Percentiles rank a stretch among this genome's conserved stretches.
Conservation (phyloP, 352 stramenopile species). For the Globisporangium spinosum region DNA sequence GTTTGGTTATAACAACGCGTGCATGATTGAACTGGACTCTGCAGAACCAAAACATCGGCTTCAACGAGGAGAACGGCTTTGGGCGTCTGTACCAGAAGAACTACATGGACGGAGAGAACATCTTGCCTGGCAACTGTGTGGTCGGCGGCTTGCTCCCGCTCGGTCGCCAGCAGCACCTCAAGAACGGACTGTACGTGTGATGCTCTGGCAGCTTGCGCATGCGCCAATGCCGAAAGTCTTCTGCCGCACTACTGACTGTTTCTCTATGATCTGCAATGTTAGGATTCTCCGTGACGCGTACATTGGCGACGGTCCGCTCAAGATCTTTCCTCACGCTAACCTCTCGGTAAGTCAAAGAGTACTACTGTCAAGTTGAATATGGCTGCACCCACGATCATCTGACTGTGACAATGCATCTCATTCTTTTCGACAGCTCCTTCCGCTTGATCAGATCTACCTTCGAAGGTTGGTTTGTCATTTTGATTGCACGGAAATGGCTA, state of each 20-base stretch:
- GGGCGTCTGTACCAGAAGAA: slow-evolving; percentile 77
- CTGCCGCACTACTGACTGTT: background rate
- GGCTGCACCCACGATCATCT: background rate
- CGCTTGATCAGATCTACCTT: slow-evolving; percentile 62
- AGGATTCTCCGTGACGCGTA: slow-evolving; percentile 71
- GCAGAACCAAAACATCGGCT: slow-evolving; percentile 74
- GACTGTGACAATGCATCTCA: background rate
- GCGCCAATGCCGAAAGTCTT: background rate
- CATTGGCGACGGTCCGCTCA: slow-evolving; percentile 61
- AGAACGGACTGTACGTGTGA: slow-evolving; percentile 53
- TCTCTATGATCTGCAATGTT: background rate
- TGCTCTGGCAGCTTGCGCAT: background rate
- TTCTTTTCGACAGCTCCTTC: slow-evolving; percentile 27
- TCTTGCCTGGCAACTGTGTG: slow-evolving; percentile 68
- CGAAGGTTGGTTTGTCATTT: slow-evolving; percentile 23
- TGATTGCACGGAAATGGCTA: background rate
- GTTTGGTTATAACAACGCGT: background rate
- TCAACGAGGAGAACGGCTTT: slow-evolving; percentile 43
- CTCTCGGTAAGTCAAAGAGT: slow-evolving; percentile 40
- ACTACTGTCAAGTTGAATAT: background rate
- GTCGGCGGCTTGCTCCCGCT: slow-evolving; percentile 68
- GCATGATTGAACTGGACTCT: background rate
- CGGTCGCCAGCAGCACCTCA: slow-evolving; percentile 76
- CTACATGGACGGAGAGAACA: slow-evolving; percentile 75
- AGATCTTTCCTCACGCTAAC: slow-evolving; percentile 64